A percentile compares a stretch with the other conserved stretches of the same genome.
Evolutionary conservation across 1,284 basidiomycete genomes (phyloP).

Genomic region (Hemileia vastatrix): DNA sequence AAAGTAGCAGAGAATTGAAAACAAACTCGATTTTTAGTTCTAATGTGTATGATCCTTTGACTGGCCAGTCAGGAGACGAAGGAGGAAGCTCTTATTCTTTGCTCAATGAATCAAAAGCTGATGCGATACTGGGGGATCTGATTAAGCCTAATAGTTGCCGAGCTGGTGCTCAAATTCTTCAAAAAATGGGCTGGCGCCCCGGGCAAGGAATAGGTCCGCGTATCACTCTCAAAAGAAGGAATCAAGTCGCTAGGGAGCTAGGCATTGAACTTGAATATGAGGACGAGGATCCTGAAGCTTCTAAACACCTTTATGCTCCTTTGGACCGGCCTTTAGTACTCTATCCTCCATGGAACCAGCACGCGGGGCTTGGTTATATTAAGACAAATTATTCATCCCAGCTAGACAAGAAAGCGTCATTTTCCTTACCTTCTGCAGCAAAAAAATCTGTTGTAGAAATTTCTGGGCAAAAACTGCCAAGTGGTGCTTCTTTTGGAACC

Average conservation of each 20-base stretch:
- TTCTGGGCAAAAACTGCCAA: constrained; percentile 11
- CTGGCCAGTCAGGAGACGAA: constrained; percentile 53
- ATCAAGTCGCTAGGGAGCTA: constrained; percentile 50
- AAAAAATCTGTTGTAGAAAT: background rate
- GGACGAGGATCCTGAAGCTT: constrained; percentile 60
- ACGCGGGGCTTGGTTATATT: constrained; percentile 67
- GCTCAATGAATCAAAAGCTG: constrained; percentile 26
- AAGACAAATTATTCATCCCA: background rate
- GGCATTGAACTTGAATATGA: constrained; percentile 29
- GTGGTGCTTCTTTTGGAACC: constrained; percentile 19
- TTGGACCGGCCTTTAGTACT: constrained; percentile 61
- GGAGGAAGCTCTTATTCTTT: constrained; percentile 43
- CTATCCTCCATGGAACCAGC: constrained; percentile 61
- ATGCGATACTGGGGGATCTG: constrained; percentile 29
- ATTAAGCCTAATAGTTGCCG: constrained; percentile 31
- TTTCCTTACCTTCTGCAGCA: background rate
- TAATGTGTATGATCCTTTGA: constrained; percentile 22
- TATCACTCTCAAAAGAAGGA: constrained; percentile 65
- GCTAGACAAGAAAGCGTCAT: background rate
- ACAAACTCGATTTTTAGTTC: constrained; percentile 21
- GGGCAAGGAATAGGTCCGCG: constrained; percentile 90
- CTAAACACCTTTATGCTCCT: constrained; percentile 74
- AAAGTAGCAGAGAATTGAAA: constrained; percentile 57
- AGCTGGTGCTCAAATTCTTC: constrained; percentile 65
- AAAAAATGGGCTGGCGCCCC: constrained; percentile 87